Evolutionary conservation across 176 grass and related monocot genomes (phyloP).

Genomic region (Rhipidocladum racemiflorum): DNA sequence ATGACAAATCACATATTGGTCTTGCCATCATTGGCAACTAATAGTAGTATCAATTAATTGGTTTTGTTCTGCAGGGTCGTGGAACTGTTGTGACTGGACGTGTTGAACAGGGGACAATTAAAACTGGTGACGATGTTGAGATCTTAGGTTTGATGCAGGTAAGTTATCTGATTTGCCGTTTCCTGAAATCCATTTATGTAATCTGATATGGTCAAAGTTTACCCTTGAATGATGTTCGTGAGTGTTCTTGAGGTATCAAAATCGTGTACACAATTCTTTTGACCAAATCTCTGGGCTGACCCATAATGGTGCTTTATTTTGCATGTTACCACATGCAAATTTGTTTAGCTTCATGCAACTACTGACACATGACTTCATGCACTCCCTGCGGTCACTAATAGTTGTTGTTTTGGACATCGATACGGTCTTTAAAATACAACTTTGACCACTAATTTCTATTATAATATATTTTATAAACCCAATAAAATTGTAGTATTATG

Average conservation of each 20-base stretch:
- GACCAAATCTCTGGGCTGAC: background rate
- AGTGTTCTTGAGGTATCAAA: background rate
- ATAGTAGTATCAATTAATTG: background rate
- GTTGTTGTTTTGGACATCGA: too few relatives aligned
- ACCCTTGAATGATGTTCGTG: background rate
- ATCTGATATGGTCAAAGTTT: background rate
- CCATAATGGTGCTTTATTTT: background rate
- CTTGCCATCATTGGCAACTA: background rate
- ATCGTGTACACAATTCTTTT: background rate
- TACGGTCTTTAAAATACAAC: too few relatives aligned
- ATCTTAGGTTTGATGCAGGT: constrained; percentile 78
- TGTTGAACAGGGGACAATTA: constrained; percentile 89
- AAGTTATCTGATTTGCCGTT: constrained; percentile 3
- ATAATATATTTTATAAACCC: too few relatives aligned
- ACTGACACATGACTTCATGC: background rate
- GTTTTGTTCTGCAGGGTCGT: constrained; percentile 61
- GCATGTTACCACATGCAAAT: background rate
- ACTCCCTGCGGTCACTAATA: too few relatives aligned
- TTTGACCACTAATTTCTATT: too few relatives aligned
- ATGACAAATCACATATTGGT: background rate
- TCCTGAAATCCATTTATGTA: background rate
- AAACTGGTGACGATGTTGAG: constrained; percentile 98
- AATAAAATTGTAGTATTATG: too few relatives aligned
- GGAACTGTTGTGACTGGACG: constrained; percentile 94
- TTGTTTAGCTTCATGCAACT: background rate